Evolutionary conservation across 2,329 filamentous ascomycete species (phyloP), one percentile per base, ranked within the genome.

Genomic region (Pezicula carpinea): DNA sequence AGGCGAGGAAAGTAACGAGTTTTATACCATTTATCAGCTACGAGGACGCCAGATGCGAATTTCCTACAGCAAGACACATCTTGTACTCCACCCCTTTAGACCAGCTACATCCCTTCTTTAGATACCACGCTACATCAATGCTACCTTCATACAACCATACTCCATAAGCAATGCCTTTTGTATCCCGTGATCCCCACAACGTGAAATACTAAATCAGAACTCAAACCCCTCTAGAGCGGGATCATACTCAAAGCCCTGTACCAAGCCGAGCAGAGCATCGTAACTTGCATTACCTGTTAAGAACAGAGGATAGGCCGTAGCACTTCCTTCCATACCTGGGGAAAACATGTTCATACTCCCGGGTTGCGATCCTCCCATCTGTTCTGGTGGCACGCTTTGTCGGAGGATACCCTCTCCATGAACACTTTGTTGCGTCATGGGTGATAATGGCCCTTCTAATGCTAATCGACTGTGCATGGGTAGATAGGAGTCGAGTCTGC

Each of bases 161-260:
- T 26, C 23, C 23, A 26, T 26, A 26, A 26, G 11, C 11, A 26
- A 26, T 26, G 23, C 23, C 23, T 26, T 26, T 10, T 26, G 11
- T 26, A 8, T 26, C 23, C 23, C 11, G 23, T 8, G n/a, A n/a
- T n/a, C n/a, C n/a, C n/a, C n/a, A n/a, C 23, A 26, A 26, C 7
- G 8, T 26, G 23, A 4, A 26, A 8, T 26, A 10, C 3, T 8
- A 26, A 6, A 26, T 38, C n/a, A 40, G n/a, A 40, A 40, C 6
- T 40, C 38, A 40, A 40, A 40, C 13, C 38, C 38, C 8, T 40
- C 38, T 5, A 40, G n/a, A 14, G 38, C 38, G 13, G 38, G 38
- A 23, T 40, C 38, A 40, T 40, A 40, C 21, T 40, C 38, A 13
- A 40, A 40, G 11, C 38, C 38, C 22, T 40, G 38, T 2, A 40